Base-by-base conservation (phyloP, 1,139 yeast species). In the Geotrichum fermentans region DNA sequence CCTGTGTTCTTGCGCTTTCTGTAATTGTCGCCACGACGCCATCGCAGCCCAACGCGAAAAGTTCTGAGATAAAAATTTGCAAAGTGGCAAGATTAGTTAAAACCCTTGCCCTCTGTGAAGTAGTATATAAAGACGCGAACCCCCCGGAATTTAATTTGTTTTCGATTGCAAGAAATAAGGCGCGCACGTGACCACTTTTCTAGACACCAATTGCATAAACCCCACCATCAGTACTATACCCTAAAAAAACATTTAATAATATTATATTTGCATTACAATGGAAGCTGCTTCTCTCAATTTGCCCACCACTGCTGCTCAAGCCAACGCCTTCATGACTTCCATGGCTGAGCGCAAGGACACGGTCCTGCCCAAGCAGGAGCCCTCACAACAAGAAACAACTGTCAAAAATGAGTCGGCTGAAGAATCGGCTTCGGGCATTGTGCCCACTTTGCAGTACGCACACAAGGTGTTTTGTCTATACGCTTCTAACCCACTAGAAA, bases 351-450 rank as follows among this genome's bases (percentile, higher is more conserved):
- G 55, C 37, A 49, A 21, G 48, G 20, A 46, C 40, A 41, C 44
- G 32, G 51, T 43, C 32, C 55, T 39, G 32, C 57, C 54, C 42
- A 58, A 56, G 43, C 55, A 58, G 37, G 60, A 58, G 33, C 55
- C 29, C 2, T 37, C 38, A 14, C 8, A 24, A 10, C 37, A 52
- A 28, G 65, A 59, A 21, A 52, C 54, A 14, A 76, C 74, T 39
- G 83, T 44, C 44, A 50, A 52, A 30, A 42, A 45, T 26, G 55
- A 46, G 33, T 26, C 52, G 36, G 45, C 47, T 37, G 82, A 77
- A 47, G 84, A 82, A 53, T 78, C 84, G 5, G 82, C 90, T 1
- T 86, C 96, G 0, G 97, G 97, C 41, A 90, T 90, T 52, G 96
- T 92, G 10, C 98, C 98, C 39, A 90, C 97, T 0, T 73, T 90